Evolutionary conservation across 2,329 filamentous ascomycete genomes (phyloP).

Genomic region (Xylaria sp.): DNA sequence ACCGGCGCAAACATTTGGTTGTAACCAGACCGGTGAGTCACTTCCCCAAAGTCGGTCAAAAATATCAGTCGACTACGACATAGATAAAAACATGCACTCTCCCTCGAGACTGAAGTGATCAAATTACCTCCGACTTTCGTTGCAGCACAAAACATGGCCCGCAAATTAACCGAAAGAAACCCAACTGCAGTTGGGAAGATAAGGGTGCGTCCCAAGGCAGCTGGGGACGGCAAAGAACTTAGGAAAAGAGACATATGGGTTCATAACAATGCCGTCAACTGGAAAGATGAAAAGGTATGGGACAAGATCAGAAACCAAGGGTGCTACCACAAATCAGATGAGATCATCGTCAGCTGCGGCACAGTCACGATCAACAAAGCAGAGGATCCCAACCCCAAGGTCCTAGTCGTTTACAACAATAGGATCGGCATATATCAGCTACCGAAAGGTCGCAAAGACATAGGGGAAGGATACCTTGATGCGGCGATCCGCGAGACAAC

Average conservation of each 20-base stretch:
- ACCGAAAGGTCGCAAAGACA: constrained; percentile 62
- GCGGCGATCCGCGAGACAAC: constrained; percentile 60
- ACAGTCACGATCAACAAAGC: constrained; percentile 57
- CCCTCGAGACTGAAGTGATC: constrained; percentile 17
- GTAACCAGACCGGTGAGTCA: constrained; percentile 39
- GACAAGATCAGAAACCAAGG: constrained; percentile 47
- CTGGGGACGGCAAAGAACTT: constrained; percentile 41
- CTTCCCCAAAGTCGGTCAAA: constrained; percentile 35
- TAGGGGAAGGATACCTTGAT: constrained; percentile 56
- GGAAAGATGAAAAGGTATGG: constrained; percentile 47
- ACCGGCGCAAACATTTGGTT: constrained; percentile 35
- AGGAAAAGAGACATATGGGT: constrained; percentile 42
- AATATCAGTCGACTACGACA: constrained; percentile 19
- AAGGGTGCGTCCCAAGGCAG: constrained; percentile 36
- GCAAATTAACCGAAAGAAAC: constrained; percentile 38
- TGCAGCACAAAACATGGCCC: constrained; percentile 38
- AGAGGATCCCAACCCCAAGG: constrained; percentile 45
- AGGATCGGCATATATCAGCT: constrained; percentile 58
- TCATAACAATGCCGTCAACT: constrained; percentile 43
- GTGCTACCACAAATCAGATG: constrained; percentile 55
- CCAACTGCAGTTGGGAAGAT: constrained; percentile 33
- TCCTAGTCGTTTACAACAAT: constrained; percentile 58
- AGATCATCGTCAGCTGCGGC: constrained; percentile 60
- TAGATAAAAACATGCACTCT: constrained; percentile 30
- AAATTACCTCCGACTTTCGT: constrained; percentile 12